These are phyloP conservation scores for Artemisia princeps DNA, from an alignment of 140 eudicot genomes.

Conservation along the genomic window DNA sequence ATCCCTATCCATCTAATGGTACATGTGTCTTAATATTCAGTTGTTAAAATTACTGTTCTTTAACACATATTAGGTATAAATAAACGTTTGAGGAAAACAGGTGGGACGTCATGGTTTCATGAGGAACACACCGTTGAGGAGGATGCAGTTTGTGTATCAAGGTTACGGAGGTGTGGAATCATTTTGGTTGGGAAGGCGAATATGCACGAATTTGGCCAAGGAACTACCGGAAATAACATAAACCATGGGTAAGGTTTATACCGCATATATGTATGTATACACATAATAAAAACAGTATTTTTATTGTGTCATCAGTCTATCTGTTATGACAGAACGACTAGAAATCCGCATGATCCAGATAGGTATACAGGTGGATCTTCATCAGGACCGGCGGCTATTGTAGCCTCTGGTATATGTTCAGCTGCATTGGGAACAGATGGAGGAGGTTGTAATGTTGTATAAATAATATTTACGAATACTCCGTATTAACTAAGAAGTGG, in stretches of 20 bases:
- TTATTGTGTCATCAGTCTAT: background rate
- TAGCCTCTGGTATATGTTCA: conserved; percentile 77
- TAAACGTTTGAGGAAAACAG: conserved; percentile 35
- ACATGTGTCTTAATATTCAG: background rate
- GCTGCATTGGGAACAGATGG: conserved; percentile 91
- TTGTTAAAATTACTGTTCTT: background rate
- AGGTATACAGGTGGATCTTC: conserved; percentile 95
- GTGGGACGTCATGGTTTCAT: conserved; percentile 76
- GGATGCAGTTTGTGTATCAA: conserved; percentile 70
- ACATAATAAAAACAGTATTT: no score
- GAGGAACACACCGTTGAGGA: conserved; percentile 49
- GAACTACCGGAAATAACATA: conserved; percentile 75
- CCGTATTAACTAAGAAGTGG: background rate
- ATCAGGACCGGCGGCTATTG: conserved; percentile 87
- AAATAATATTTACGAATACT: background rate
- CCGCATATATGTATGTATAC: no score
- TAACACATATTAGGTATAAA: conserved; percentile 4
- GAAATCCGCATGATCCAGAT: conserved; percentile 78
- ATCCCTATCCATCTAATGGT: conserved; percentile 76
- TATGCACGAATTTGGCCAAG: conserved; percentile 92
- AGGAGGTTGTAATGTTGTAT: conserved; percentile 54
- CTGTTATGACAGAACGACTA: conserved; percentile 51
- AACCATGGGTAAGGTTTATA: conserved; percentile 50
- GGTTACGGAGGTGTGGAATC: conserved; percentile 71
- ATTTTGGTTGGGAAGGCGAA: conserved; percentile 82